Base-by-base conservation (phyloP, 352 stramenopile species). In the Aphanomyces astaci region DNA sequence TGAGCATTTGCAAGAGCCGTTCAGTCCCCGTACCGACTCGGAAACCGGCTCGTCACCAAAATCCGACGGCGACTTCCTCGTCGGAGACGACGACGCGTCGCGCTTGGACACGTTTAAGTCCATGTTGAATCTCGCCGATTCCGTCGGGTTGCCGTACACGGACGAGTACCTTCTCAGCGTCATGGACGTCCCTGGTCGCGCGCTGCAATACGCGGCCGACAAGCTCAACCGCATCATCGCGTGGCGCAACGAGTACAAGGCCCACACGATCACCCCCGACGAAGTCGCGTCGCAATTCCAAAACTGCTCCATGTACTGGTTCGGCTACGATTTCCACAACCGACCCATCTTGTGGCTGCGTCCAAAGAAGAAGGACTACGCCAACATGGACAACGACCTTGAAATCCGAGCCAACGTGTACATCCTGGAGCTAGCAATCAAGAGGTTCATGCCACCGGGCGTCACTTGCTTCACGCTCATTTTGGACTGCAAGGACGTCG, bases 231-330 rank as follows among this genome's bases (percentile, higher is more conserved):
- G 75, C 53, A 77, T 81, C 24, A 56, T 89, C 27, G 69, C 77
- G 27, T 89, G 81, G 81, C 72, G 81, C 17, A 71, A 63, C 4
- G 67, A 66, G 49, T 89, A 86, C 53, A 59, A 74, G 9, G 78
- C 84, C 15, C 71, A 81, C 24, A 31, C 24, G 25, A 72, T 78
- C 46, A 62, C 66, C 1, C 69, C 80, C 25, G 74, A 78, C 9
- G 72, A 85, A 4, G 78, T 87, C 3, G 75, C 76, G 17, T n/a
- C 54, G 0, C 79, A 86, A 36, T 64, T 89, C 19, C 45, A 30
- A 39, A 82, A 73, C 0, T 80, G 79, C 2, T 86, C 71, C 33
- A 87, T 89, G 79, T 89, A 89, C 64, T 89, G 81, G 81, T 85
- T 82, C 56, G 81, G 81, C 40, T 89, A 87, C 71, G 81, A 89